Evolutionary conservation across 257 asterid genomes (phyloP).

Genomic region (Ophiorrhiza pumila): DNA sequence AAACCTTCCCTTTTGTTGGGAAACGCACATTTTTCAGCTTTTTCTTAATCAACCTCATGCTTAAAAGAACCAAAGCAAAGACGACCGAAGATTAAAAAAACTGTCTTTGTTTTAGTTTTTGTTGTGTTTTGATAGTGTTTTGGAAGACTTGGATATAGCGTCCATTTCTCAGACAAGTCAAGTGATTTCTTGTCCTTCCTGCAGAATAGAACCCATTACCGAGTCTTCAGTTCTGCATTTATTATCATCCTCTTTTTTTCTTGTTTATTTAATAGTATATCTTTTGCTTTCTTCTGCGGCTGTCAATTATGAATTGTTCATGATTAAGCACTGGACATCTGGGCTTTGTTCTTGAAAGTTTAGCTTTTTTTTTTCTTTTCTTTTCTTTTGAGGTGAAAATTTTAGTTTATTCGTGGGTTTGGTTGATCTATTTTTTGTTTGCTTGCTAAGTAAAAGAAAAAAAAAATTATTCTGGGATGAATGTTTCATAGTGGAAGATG

Average conservation of each 20-base stretch:
- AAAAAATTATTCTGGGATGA: conserved; percentile 23
- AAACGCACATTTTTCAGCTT: conserved; percentile 29
- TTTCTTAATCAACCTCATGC: no score
- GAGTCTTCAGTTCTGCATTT: not conserved
- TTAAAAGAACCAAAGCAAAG: no score
- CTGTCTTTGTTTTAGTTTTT: conserved; percentile 17
- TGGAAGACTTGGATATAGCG: not conserved
- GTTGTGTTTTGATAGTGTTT: conserved; percentile 16
- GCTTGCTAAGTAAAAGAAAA: no score
- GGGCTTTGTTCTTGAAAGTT: not conserved
- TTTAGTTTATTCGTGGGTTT: not conserved
- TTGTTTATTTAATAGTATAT: not conserved
- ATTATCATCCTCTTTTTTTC: not conserved
- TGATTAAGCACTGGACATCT: not conserved
- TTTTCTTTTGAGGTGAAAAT: not conserved
- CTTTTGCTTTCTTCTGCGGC: conserved; percentile 3
- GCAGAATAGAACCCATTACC: no score
- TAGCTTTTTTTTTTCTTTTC: not conserved
- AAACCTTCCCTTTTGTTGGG: conserved; percentile 55
- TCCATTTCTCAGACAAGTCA: conserved; percentile 8
- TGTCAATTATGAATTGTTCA: conserved; percentile 1
- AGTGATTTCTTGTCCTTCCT: conserved; percentile 11
- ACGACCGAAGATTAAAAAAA: no score
- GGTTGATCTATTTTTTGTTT: conserved; percentile 3
- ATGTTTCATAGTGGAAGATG: conserved; percentile 36